Percentiles rank a stretch among this genome's conserved stretches.
Conservation (phyloP, 2,329 filamentous ascomycete genomes). For the Xylariaceae sp. region DNA sequence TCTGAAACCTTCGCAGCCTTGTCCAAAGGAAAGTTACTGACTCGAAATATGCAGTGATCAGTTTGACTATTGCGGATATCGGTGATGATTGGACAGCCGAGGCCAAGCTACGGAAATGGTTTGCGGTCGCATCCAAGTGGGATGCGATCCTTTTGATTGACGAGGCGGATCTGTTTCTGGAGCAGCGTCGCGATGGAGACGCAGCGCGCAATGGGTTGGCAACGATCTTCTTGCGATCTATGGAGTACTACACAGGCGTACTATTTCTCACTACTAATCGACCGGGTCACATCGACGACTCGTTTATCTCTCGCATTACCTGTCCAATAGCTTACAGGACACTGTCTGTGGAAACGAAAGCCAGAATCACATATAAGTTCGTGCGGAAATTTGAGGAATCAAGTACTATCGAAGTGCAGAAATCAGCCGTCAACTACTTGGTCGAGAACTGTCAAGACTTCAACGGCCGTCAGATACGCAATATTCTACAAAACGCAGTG, state of each 20-base stretch:
- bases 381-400: not conserved
- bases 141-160: not conserved
- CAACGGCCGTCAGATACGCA: conserved; percentile 1
- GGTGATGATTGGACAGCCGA: not conserved
- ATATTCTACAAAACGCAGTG: not conserved
- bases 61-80: not conserved
- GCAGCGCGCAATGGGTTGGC: not conserved
- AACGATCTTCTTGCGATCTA: conserved; percentile 1
- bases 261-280: conserved; percentile 3
- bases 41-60: no score
- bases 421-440: not conserved
- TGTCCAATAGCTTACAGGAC: not conserved
- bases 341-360: not conserved
- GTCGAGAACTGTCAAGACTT: not conserved
- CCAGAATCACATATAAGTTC: not conserved
- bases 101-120: not conserved
- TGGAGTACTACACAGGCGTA: conserved; percentile 3
- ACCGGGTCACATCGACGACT: conserved; percentile 1
- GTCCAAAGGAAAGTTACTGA: no score
- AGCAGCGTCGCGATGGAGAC: not conserved
- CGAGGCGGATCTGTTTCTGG: conserved; percentile 1
- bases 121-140: not conserved
- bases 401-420: not conserved
- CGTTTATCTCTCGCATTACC: conserved; percentile 2
- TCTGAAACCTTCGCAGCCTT: no score